Evolutionary conservation across 2,329 filamentous ascomycete genomes (phyloP), one percentile per base, ranked within the genome.

Genomic region (Emmonsiellopsis sp.): DNA sequence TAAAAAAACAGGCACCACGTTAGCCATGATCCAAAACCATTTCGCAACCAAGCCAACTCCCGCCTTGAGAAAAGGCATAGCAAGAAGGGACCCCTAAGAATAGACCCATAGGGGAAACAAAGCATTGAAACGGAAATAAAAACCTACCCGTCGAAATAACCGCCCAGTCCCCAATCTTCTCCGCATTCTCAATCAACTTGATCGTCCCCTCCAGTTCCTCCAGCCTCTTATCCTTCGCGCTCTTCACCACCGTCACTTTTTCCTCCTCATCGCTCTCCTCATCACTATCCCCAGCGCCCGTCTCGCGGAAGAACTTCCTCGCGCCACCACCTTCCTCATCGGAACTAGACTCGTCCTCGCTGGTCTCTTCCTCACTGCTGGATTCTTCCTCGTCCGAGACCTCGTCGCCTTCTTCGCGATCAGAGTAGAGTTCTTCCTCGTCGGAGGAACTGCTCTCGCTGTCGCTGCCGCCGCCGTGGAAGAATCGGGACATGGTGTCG

Each of bases 101-200:
- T 6, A 45, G 10, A 36, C 7, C 7, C 7, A 3, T 2, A 10
- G 13, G 17, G 7, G 5, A 17, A 31, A 39, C n/a, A 11, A 31
- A 31, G 21, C 8, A n/a, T 14, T 7, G 13, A 45, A 33, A 31
- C 17, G 17, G 17, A 21, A 40, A 44, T 6, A 33, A 32, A 32
- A 56, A 72, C 85, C 65, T 81, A 94, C 91, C 90, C 67, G 83
- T 81, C 58, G 89, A 88, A 62, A 97, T 94, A 58, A 92, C 85
- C 61, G 86, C 87, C 93, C 93, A 98, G 75, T 98, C 93, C 67
- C 88, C 90, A 68, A 97, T 98, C 80, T 95, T 97, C 73, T 93
- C 81, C 57, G 88, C 91, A 75, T 98, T 98, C 70, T 97, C 91
- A 66, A 98, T 97, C 67, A 87, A 76, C 71, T 87, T 86, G 66